These are phyloP conservation scores for Paramyrothecium sp. DNA, from an alignment of 2,329 filamentous ascomycete genomes.

Conservation along the genomic window DNA sequence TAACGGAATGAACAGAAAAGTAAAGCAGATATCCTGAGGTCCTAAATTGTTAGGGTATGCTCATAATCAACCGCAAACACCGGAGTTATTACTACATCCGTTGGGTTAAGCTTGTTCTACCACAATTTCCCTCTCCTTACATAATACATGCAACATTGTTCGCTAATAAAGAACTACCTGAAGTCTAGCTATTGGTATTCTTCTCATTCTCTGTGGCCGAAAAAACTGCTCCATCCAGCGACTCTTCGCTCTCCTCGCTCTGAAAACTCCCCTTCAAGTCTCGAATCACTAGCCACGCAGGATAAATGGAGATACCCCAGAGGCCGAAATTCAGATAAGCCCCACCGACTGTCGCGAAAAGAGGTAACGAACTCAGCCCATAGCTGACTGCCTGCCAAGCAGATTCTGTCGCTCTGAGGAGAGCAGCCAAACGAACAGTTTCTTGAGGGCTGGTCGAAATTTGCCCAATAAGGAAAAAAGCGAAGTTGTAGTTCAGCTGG, in stretches of 20 bases:
- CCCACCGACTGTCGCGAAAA: slow-evolving; percentile 62
- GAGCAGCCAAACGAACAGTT: slow-evolving; percentile 60
- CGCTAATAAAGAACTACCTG: no score
- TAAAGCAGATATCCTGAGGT: no score
- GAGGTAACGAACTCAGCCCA: slow-evolving; percentile 56
- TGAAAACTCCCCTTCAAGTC: neutral
- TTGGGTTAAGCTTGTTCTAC: no score
- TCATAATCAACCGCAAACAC: no score
- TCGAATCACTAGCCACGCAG: slow-evolving; percentile 57
- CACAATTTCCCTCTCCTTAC: no score
- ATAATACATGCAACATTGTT: no score
- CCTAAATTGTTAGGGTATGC: no score
- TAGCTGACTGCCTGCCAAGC: slow-evolving; percentile 70
- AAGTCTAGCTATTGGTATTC: no score
- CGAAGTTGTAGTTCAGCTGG: slow-evolving; percentile 69
- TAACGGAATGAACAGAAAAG: no score
- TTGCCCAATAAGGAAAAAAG: slow-evolving; percentile 67
- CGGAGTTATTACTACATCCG: no score
- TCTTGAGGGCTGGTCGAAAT: slow-evolving; percentile 58
- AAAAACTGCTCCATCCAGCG: no score
- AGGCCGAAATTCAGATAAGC: slow-evolving; percentile 67
- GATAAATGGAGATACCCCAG: slow-evolving; percentile 59
- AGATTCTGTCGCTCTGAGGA: slow-evolving; percentile 65
- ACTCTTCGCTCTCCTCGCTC: neutral
- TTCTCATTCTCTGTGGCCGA: no score